phyloP scores from a whole-genome alignment of 169 alveolate species.

The Perkinsus chesapeaki region DNA sequence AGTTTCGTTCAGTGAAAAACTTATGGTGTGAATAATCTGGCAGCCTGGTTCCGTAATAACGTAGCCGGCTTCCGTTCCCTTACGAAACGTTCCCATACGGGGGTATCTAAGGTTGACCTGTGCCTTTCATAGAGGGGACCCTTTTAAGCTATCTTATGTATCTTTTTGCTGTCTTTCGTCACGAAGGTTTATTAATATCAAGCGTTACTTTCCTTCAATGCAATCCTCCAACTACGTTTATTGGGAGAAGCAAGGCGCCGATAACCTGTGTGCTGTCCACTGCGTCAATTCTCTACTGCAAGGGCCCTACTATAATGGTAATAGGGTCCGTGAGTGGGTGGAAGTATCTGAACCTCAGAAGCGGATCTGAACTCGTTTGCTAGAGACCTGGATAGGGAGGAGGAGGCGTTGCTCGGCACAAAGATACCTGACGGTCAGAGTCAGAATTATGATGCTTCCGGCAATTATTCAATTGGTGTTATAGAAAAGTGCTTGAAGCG shows the following conservation, averaged over 20 bases:
- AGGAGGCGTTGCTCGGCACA: background rate
- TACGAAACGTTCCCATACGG: no score
- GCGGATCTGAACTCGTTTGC: background rate
- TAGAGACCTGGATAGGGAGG: background rate
- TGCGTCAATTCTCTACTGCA: slow-evolving; percentile 71
- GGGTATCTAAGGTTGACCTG: no score
- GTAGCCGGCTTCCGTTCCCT: no score
- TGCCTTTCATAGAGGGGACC: no score
- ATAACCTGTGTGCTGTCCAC: slow-evolving; percentile 77
- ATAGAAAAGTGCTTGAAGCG: slow-evolving; percentile 51
- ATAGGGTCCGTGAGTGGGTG: background rate
- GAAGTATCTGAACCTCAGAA: background rate
- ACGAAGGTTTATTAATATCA: no score
- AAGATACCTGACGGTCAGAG: background rate
- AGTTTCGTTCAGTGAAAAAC: no score
- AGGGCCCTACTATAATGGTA: slow-evolving; percentile 22
- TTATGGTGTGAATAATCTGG: no score
- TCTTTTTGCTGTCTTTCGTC: no score
- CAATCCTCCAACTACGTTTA: slow-evolving; percentile 49
- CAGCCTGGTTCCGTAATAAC: background rate
- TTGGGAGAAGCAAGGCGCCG: slow-evolving; percentile 81
- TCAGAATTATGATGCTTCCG: slow-evolving; percentile 11
- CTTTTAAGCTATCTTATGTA: no score
- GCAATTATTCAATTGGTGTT: slow-evolving; percentile 51
- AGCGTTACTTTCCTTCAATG: background rate